Evolutionary conservation across 2,329 filamentous ascomycete species (phyloP).

Genomic region (Colletotrichum musae): DNA sequence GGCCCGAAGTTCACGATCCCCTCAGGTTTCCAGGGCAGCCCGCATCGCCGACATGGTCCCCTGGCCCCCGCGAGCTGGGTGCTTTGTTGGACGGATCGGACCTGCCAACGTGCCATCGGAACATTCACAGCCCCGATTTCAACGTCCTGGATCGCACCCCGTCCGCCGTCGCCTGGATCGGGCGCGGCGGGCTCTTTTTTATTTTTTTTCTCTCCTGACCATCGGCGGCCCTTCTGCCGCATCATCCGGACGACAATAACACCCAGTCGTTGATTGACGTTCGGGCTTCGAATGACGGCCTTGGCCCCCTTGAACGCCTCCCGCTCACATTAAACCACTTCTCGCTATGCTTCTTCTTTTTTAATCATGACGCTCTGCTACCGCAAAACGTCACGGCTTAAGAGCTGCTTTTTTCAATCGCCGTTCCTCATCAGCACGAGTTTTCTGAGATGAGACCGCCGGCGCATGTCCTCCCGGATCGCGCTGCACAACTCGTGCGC

Average conservation of each 20-base stretch:
- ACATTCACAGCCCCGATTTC: conserved; percentile 32
- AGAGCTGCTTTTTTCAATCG: background rate
- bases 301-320: too few species aligned
- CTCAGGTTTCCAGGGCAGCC: conserved; percentile 29
- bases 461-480: too few species aligned
- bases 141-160: conserved; percentile 18
- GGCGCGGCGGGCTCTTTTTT: background rate
- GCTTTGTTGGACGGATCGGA: conserved; percentile 34
- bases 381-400: background rate
- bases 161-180: conserved; percentile 27
- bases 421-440: too few species aligned
- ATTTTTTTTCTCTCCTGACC: too few species aligned
- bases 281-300: background rate
- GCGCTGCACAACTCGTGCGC: too few species aligned
- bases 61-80: conserved; percentile 23
- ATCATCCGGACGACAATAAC: conserved; percentile 26
- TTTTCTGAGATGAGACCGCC: too few species aligned
- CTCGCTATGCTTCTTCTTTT: background rate
- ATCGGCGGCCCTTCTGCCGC: conserved; percentile 5
- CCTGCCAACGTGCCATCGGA: conserved; percentile 36
- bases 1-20: conserved; percentile 35
- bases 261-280: background rate
- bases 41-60: conserved; percentile 28
- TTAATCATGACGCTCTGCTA: background rate
- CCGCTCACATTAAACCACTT: too few species aligned